A percentile compares a stretch with the other conserved stretches of the same genome.
Conservation (phyloP, 805 yeast species). For the Saccharomyces cerevisiae region DNA sequence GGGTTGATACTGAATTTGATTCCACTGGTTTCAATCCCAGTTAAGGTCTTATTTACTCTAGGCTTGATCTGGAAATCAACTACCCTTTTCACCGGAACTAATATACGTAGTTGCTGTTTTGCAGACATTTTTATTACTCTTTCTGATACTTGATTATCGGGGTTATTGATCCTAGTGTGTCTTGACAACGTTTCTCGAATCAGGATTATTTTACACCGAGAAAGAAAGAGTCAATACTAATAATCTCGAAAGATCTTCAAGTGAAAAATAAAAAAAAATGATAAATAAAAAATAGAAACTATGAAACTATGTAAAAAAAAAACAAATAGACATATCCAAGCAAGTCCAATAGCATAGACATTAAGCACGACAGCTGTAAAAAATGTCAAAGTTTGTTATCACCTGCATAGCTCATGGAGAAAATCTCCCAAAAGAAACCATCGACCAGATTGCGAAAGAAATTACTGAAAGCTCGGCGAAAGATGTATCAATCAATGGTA, state of each 20-base stretch:
- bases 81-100: constrained; percentile 93
- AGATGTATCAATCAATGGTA: constrained; percentile 2
- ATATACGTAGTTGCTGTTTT: constrained; percentile 35
- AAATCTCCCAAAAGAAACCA: constrained; percentile 1
- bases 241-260: not conserved
- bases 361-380: no score
- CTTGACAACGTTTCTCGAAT: not conserved
- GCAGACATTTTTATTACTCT: constrained; percentile 7
- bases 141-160: not conserved
- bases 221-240: not conserved
- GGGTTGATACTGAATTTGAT: constrained; percentile 92
- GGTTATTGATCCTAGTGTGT: not conserved
- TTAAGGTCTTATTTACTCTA: constrained; percentile 67
- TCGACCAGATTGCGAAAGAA: not conserved
- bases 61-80: constrained; percentile 92
- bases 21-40: constrained; percentile 77
- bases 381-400: constrained; percentile 8
- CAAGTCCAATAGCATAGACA: not conserved
- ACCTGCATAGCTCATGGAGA: constrained; percentile 13
- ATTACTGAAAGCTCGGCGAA: not conserved
- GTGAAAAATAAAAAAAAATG: not conserved
- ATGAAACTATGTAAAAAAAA: not conserved
- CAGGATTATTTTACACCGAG: not conserved
- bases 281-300: not conserved
- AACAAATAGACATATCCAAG: not conserved